A percentile compares a stretch with the other conserved stretches of the same genome.
phyloP scores from a whole-genome alignment of 2,329 filamentous ascomycete species.

The Talaromyces sp. region DNA sequence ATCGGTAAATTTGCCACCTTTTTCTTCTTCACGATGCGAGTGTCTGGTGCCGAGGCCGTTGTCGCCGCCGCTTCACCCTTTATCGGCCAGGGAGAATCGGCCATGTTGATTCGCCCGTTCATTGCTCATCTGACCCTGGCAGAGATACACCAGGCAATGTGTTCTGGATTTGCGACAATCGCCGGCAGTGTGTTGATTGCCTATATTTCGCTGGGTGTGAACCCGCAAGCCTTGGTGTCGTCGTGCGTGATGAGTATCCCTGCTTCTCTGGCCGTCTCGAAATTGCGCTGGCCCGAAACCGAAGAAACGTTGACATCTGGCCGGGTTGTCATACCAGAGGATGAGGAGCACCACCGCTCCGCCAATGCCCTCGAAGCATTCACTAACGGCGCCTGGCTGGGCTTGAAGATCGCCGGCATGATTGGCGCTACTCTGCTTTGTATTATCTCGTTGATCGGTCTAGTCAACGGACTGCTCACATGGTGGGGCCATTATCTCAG shows the following conservation, averaged over 20 bases:
- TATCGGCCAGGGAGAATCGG: constrained; percentile 89
- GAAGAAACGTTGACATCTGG: constrained; percentile 82
- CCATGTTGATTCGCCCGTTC: constrained; percentile 86
- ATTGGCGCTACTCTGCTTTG: constrained; percentile 74
- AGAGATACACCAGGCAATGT: constrained; percentile 90
- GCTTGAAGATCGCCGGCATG: constrained; percentile 81
- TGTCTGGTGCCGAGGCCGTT: constrained; percentile 88
- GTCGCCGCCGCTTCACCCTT: constrained; percentile 90
- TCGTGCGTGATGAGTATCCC: constrained; percentile 96
- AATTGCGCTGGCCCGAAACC: constrained; percentile 82
- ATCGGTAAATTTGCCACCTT: constrained; percentile 80
- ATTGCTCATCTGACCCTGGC: constrained; percentile 78
- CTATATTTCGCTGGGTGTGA: constrained; percentile 79
- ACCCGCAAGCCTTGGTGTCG: constrained; percentile 77
- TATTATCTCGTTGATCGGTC: constrained; percentile 70
- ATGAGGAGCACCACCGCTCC: constrained; percentile 65
- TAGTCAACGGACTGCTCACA: constrained; percentile 70
- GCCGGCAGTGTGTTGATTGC: constrained; percentile 80
- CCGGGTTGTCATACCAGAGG: constrained; percentile 72
- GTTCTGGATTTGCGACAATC: constrained; percentile 87
- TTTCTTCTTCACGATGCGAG: constrained; percentile 84
- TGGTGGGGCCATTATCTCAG: constrained; percentile 81
- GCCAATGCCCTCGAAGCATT: constrained; percentile 80
- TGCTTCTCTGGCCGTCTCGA: constrained; percentile 80
- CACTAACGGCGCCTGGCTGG: constrained; percentile 77